Evolutionary conservation across 1,284 basidiomycete species (phyloP), one percentile per base, ranked within the genome.

Genomic region (Trametes pubescens): DNA sequence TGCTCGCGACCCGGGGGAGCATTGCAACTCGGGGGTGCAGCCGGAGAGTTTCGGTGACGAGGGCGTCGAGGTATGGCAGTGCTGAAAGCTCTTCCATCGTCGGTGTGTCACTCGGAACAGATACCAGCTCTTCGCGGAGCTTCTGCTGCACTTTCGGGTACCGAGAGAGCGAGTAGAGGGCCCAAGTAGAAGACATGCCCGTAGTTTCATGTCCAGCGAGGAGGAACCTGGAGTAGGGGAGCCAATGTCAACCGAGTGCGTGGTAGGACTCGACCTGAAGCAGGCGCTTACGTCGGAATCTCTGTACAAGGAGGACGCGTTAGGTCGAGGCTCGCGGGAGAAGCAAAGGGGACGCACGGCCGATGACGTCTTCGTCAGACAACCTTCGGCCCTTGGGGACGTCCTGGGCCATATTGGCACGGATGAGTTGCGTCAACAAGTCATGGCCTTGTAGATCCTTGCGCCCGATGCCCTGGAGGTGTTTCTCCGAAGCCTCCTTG

Each of bases 161-260:
- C 47, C 81, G 79, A 0, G 86, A 76, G 2, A 96, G 84, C 0
- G 86, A 82, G 73, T 82, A 91, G 0, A 95, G 78, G 0, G 86
- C 86, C 87, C 87, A 90, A 0, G 82, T 81, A 0, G 82, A 81
- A 2, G 72, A 72, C 2, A 73, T 69, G 24, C 62, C 63, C 13
- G 81, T 81, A 0, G 94, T 95, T 73, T 95, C 93, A 74, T 94
- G 91, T 1, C 93, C 93, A 4, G 88, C 87, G 4, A 86, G 78
- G 1, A 91, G 72, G 76, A 89, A 88, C 7, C 72, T 73, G 43
- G 16, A 8, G 8, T 32, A 4, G 8, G 51, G 13, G 6, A 11
- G 16, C 14, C 6, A 3, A 8, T 7, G 35, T 40, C 26, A n/a
- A 16, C 18, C 10, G 16, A n/a, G 38, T 3, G 29, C 24, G n/a